Evolutionary conservation across 495 filamentous ascomycete species (phyloP).

Genomic region (Rusavskia elegans): DNA sequence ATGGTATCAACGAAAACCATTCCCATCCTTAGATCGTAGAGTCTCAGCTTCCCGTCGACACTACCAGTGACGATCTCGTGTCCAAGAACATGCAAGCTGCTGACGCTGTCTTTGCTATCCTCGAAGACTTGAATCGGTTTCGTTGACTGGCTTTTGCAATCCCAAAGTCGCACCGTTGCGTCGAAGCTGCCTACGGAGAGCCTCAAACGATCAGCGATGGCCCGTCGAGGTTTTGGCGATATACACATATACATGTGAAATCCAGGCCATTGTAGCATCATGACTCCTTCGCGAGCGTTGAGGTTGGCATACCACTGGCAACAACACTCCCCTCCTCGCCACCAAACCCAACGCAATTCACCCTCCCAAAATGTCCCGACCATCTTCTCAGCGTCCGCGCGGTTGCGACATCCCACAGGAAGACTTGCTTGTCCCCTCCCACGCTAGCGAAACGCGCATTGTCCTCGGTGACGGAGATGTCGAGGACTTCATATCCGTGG

Average conservation of each 20-base stretch:
- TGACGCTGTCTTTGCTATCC: conserved; percentile 61
- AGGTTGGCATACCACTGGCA: conserved; percentile 32
- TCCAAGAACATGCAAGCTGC: conserved; percentile 36
- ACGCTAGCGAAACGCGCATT: conserved; percentile 70
- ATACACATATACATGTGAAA: too few species aligned
- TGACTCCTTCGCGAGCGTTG: too few species aligned
- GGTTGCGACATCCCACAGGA: conserved; percentile 83
- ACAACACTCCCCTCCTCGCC: conserved; percentile 56
- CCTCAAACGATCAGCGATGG: not conserved
- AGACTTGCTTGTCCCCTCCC: conserved; percentile 79
- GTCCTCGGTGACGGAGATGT: conserved; percentile 52
- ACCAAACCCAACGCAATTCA: conserved; percentile 66
- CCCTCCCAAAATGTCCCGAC: conserved; percentile 50
- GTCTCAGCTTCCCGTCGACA: conserved; percentile 71
- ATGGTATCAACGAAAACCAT: conserved; percentile 56
- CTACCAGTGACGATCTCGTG: conserved; percentile 53
- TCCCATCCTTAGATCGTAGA: conserved; percentile 82
- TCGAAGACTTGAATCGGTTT: conserved; percentile 64
- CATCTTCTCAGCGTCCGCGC: conserved; percentile 61
- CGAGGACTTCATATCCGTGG: conserved; percentile 82
- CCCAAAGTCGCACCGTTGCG: conserved; percentile 76
- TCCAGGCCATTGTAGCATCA: too few species aligned
- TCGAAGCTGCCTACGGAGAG: conserved; percentile 49
- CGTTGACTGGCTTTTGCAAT: conserved; percentile 40
- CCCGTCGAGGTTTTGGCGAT: too few species aligned